Base-by-base conservation (phyloP, 164 flowering plant genomes). In the Vitis rupestris region DNA sequence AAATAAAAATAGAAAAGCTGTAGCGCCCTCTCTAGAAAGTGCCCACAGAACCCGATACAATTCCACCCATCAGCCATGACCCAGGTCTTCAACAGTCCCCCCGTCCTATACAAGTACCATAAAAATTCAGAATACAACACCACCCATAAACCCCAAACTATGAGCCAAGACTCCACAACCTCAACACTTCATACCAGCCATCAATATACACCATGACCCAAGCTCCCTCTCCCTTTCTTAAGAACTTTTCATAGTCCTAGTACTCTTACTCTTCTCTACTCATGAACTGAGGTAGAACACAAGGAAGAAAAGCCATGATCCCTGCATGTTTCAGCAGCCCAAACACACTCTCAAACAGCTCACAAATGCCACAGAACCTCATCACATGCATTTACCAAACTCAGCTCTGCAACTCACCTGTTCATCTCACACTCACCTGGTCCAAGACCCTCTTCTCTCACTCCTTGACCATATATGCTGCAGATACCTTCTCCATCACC, bases 361-460 rank as follows among this genome's bases (percentile, higher is more conserved):
- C 81, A 50, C 84, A 77, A 72, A 69, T 56, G 64, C 85, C 81
- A 11, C 88, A 84, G 52, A 86, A 66, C 70, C 77, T 90, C 8
- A 74, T 86, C 2, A 86, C 92, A 16, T 81, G 83, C 74, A 79
- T 76, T 5, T 88, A 88, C 81, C 90, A 86, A 76, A 80, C 86
- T 19, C 80, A 76, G 29, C 61, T 86, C 52, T 79, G 77, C 78
- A 76, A 76, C 69, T 69, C 79, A 9, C 89, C 90, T 5, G 65
- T 80, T 3, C 75, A 73, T 62, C 80, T 90, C 53, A 88, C 89
- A 2, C 85, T 88, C 63, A 86, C 88, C 13, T 90, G 94, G 94
- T 86, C 89, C 48, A 86, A 79, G 63, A 78, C 84, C 50, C 81
- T 70, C 30, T 75, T 72, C 73, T 78, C 89, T 10, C 92, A 90